phyloP scores from a whole-genome alignment of 1,284 basidiomycete species.

The Trametes polyzona region DNA sequence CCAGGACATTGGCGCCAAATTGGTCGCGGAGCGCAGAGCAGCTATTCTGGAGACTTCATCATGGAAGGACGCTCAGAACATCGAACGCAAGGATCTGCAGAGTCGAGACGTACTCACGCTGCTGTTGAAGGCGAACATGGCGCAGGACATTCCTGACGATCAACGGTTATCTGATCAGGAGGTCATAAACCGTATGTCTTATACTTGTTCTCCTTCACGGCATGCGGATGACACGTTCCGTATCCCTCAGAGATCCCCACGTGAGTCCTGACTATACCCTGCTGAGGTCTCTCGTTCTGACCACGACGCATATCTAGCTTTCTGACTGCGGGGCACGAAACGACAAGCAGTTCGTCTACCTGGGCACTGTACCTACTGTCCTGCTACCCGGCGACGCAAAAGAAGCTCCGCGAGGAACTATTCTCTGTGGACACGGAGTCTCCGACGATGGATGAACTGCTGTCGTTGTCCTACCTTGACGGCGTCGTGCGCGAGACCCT shows the following conservation, averaged over 20 bases:
- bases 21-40: slow-evolving; percentile 47
- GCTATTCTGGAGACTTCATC: slow-evolving; percentile 24
- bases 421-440: slow-evolving; percentile 39
- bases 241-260: slow-evolving; percentile 22
- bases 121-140: slow-evolving; percentile 53
- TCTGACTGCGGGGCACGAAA: slow-evolving; percentile 78
- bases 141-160: slow-evolving; percentile 43
- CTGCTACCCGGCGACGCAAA: slow-evolving; percentile 57
- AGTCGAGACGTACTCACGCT: slow-evolving; percentile 38
- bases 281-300: background rate
- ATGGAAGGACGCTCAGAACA: slow-evolving; percentile 28
- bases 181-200: slow-evolving; percentile 54
- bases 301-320: slow-evolving; percentile 36
- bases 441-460: slow-evolving; percentile 62
- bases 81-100: slow-evolving; percentile 29
- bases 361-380: slow-evolving; percentile 73
- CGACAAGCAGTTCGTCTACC: slow-evolving; percentile 47
- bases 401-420: slow-evolving; percentile 73
- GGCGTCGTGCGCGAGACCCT: slow-evolving; percentile 72
- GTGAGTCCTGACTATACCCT: background rate
- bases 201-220: background rate
- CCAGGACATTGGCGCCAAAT: slow-evolving; percentile 40
- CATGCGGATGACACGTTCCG: too few relatives aligned
- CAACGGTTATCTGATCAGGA: slow-evolving; percentile 57
- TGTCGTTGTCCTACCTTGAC: slow-evolving; percentile 63